Evolutionary conservation across 805 yeast species (phyloP), one percentile per base, ranked within the genome.

Genomic region (Wickerhamiella domercqiae): DNA sequence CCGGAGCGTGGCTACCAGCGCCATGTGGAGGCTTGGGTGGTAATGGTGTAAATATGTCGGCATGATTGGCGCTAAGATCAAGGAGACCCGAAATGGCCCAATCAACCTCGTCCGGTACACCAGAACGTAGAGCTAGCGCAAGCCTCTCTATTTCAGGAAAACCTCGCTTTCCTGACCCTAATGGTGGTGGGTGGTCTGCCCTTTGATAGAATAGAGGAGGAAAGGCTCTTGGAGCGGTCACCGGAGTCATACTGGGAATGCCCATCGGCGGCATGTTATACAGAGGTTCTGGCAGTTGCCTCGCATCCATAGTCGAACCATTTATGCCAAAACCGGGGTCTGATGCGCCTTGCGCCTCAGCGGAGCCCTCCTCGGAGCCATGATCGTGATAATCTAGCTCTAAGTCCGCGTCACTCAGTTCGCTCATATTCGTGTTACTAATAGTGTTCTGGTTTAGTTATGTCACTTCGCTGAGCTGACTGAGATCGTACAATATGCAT

Each of bases 121-220:
- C 78, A 15, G 78, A 69, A 42, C 67, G 64, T 42, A 83, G 66
- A 3, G 90, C 73, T 73, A 83, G 67, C 45, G 67, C 66, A 49
- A 83, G 71, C 43, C 94, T 66, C 9, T 68, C 67, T 44, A 76
- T 56, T 38, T 73, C 72, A 34, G 74, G 73, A 3, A 72, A 68
- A 13, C 93, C 93, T 43, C 66, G 64, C 39, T 62, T 60, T 3
- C 64, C 62, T 17, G 45, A 28, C 21, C 48, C 52, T 9, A 41
- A 32, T 39, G 41, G 30, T 15, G 39, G 31, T 20, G 19, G 37
- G 20, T 25, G 46, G 26, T 26, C 42, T 11, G 41, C 38, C 21
- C 47, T 36, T 21, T 49, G 42, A 29, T 47, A 44, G 39, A 47
- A 47, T 29, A 44, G 39, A 21, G 39, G 46, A 35, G 48, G 60